These are phyloP conservation scores for Apiospora pterosperma DNA, from an alignment of 2,329 filamentous ascomycete species.

Conservation along the genomic window DNA sequence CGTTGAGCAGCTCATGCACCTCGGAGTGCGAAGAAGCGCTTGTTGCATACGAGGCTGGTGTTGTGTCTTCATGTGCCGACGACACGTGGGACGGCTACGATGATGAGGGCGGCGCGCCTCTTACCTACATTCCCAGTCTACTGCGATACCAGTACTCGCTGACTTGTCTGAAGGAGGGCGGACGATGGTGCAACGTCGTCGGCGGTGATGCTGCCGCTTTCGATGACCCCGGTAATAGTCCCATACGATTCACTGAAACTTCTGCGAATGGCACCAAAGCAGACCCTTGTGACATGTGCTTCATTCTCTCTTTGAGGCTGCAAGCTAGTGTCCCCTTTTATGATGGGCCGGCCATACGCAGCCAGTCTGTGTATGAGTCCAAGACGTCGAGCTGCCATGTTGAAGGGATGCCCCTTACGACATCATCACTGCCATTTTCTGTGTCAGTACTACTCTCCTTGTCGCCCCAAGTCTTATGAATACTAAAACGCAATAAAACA, in stretches of 20 bases:
- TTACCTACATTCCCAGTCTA: constrained; percentile 11
- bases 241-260: constrained; percentile 14
- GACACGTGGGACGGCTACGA: constrained; percentile 10
- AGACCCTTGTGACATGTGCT: constrained; percentile 13
- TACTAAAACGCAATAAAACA: no score
- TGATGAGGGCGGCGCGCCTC: constrained; percentile 9
- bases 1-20: constrained; percentile 11
- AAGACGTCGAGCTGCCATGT: constrained; percentile 20
- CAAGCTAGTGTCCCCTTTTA: constrained; percentile 18
- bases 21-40: constrained; percentile 10
- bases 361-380: constrained; percentile 15
- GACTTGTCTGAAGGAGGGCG: constrained; percentile 15
- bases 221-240: constrained; percentile 11
- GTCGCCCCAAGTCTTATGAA: no score
- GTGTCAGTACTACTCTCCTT: constrained; percentile 8
- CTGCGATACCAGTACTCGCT: constrained; percentile 9
- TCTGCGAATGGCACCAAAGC: constrained; percentile 6
- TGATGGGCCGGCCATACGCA: constrained; percentile 17
- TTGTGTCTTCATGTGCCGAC: constrained; percentile 12
- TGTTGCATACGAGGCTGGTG: constrained; percentile 9
- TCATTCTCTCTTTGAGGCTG: constrained; percentile 14
- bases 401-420: constrained; percentile 12
- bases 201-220: constrained; percentile 12
- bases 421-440: constrained; percentile 13
- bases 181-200: constrained; percentile 12